A percentile compares a stretch with the other conserved stretches of the same genome.
These are phyloP conservation scores for Metschnikowia bowlesiae DNA, from an alignment of 805 yeast species.

Conservation along the genomic window DNA sequence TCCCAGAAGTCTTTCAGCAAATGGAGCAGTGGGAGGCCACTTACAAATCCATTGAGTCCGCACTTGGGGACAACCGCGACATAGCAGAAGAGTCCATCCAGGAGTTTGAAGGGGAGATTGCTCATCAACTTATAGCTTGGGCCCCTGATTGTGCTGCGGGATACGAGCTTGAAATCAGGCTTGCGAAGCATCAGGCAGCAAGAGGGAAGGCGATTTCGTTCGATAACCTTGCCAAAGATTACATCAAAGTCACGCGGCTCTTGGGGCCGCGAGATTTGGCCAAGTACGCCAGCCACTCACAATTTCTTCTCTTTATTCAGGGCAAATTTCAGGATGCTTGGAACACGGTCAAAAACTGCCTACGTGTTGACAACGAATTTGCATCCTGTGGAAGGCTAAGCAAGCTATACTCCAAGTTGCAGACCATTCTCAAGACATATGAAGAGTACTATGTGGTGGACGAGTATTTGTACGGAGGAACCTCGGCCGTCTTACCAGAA, in stretches of 20 bases:
- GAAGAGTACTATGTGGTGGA: slow-evolving; percentile 42
- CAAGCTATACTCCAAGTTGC: slow-evolving; percentile 48
- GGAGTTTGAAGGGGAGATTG: neutral
- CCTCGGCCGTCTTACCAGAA: slow-evolving; percentile 6
- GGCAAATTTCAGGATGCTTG: slow-evolving; percentile 50
- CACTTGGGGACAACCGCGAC: slow-evolving; percentile 8
- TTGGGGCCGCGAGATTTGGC: slow-evolving; percentile 25
- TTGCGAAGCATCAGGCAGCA: slow-evolving; percentile 13
- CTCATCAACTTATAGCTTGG: slow-evolving; percentile 17
- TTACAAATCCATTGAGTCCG: slow-evolving; percentile 9
- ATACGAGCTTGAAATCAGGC: slow-evolving; percentile 28
- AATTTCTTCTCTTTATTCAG: slow-evolving; percentile 43
- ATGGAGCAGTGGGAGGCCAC: slow-evolving; percentile 19
- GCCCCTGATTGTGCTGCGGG: slow-evolving; percentile 43
- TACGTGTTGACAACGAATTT: slow-evolving; percentile 74
- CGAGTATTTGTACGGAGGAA: slow-evolving; percentile 20
- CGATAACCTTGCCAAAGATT: slow-evolving; percentile 16
- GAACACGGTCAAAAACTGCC: slow-evolving; percentile 57
- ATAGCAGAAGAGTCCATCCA: neutral
- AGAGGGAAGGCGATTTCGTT: neutral
- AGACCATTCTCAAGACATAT: slow-evolving; percentile 33
- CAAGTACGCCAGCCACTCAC: slow-evolving; percentile 23
- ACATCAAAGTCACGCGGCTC: slow-evolving; percentile 23
- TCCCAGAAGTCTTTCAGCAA: slow-evolving; percentile 11
- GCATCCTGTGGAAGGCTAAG: slow-evolving; percentile 53